These are phyloP conservation scores for Sequoia sempervirens DNA, from an alignment of 75 land plant species.

Conservation along the genomic window DNA sequence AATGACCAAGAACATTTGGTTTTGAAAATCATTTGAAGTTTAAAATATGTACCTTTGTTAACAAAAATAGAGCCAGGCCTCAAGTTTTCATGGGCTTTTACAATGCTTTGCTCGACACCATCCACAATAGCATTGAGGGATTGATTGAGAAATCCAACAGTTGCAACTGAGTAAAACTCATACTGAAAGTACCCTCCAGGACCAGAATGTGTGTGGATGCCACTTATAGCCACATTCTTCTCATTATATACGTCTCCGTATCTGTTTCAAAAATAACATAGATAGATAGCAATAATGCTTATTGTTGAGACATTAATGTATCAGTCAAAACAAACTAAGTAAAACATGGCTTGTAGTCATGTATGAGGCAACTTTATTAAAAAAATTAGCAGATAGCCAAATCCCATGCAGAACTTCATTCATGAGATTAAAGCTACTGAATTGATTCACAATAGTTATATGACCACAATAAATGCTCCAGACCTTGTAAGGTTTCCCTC, in stretches of 20 bases:
- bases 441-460: background rate
- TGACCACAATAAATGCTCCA: background rate
- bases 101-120: constrained; percentile 87
- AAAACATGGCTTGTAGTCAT: background rate
- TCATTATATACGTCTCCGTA: constrained; percentile 83
- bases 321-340: background rate
- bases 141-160: constrained; percentile 91
- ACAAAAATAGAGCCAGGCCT: constrained; percentile 82
- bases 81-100: constrained; percentile 88
- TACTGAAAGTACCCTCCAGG: constrained; percentile 99
- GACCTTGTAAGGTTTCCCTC: background rate
- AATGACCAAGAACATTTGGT: background rate
- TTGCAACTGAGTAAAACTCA: constrained; percentile 77
- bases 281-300: background rate
- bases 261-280: constrained; percentile 6
- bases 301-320: background rate
- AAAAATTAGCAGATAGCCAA: background rate
- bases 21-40: background rate
- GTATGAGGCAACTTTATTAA: background rate
- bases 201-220: constrained; percentile 97
- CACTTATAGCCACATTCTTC: constrained; percentile 96
- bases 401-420: background rate
- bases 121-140: constrained; percentile 92
- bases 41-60: constrained; percentile 58
- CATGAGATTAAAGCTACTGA: background rate